Evolutionary conservation across 1,284 basidiomycete species (phyloP), one percentile per base, ranked within the genome.

Genomic region (Singerocomus inundabilis): DNA sequence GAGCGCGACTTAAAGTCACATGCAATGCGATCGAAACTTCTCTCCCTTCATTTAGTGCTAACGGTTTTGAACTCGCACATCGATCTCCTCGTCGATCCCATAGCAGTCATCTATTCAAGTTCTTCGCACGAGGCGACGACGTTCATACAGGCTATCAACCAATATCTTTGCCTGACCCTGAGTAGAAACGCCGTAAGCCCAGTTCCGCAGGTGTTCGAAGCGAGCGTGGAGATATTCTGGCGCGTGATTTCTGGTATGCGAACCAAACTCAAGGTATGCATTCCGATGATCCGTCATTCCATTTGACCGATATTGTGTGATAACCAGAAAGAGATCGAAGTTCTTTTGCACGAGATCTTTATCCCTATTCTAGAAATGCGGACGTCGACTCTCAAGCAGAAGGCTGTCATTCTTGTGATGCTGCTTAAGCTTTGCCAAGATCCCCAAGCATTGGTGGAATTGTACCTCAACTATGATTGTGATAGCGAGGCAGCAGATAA

Each of bases 161-260:
- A 97, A 67, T 97, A 97, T 70, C 80, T 99, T 50, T 98, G 96
- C 70, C 74, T 98, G 57, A 90, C 87, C 57, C 72, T 99, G 60
- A 97, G 93, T 61, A 82, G 97, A 44, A 99, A 99, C 68, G 96
- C 96, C 42, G 90, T 98, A 55, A 95, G 91, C 66, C 86, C 94
- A 8, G 92, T 99, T 18, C 88, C 89, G 16, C 95, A 97, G 69
- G 95, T 99, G 18, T 99, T 99, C 68, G 98, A 99, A 68, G 85
- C 96, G 46, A 93, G 92, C 62, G 95, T 98, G 48, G 97, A 99
- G 72, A 98, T 99, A 59, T 99, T 99, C 70, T 99, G 96, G 94
- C 84, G 92, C 58, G 90, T 98, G 40, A 72, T 99, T 21, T 84
- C 88, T 44, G 92, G 92, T 6, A 88, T 99, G 85, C 82, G 97